Percentiles rank a stretch among this genome's conserved stretches.
phyloP scores from a whole-genome alignment of 148 eudicot species.

The Dysphania ambrosioides region DNA sequence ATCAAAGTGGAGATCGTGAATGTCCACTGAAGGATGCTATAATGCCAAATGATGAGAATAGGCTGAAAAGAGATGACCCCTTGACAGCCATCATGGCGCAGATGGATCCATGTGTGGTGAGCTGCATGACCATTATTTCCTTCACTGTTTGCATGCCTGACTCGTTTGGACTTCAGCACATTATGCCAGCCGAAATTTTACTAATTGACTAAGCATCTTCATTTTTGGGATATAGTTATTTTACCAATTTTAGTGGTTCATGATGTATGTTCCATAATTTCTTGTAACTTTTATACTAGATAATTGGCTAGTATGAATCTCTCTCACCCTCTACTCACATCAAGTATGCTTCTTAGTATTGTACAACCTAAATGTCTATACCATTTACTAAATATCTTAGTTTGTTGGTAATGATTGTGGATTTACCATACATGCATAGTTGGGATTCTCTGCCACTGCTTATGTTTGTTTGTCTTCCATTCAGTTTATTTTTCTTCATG shows the following conservation, averaged over 20 bases:
- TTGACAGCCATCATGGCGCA: slow-evolving; percentile 85
- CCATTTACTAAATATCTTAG: not conserved
- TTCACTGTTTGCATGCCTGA: not conserved
- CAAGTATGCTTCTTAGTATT: not conserved
- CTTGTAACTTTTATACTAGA: not conserved
- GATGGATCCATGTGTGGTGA: slow-evolving; percentile 73
- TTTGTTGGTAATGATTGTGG: not conserved
- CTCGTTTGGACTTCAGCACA: not conserved
- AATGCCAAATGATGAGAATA: slow-evolving; percentile 96
- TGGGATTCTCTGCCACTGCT: not conserved
- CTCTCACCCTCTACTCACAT: not conserved
- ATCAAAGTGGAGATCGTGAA: slow-evolving; percentile 99
- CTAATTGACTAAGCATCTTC: too few species aligned
- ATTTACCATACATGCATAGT: not conserved
- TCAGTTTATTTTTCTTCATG: too few species aligned
- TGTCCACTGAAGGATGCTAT: slow-evolving; percentile 90
- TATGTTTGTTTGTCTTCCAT: not conserved
- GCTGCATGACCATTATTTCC: too few species aligned
- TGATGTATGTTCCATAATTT: not conserved
- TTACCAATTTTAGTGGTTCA: not conserved
- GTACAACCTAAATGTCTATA: not conserved
- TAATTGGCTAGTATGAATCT: not conserved
- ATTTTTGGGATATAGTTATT: not conserved
- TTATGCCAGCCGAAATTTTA: not conserved
- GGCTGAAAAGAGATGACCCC: slow-evolving; percentile 93